Conservation (phyloP, 116 monocot species). For the Thalassia testudinum region DNA sequence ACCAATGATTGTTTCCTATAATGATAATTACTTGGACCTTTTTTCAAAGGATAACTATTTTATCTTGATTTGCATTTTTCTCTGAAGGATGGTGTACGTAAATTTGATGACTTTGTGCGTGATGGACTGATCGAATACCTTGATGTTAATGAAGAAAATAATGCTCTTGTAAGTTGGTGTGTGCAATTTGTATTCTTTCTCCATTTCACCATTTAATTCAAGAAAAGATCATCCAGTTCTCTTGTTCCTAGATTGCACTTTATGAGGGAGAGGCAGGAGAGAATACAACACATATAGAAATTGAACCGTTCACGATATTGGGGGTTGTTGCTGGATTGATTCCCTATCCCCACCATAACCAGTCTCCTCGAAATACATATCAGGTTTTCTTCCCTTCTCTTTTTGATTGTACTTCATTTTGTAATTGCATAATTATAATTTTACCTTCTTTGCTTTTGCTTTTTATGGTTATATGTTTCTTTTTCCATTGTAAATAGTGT, state of each 20-base stretch:
- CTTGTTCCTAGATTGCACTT: conserved; percentile 44
- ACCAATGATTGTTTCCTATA: no score
- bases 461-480: not conserved
- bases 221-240: not conserved
- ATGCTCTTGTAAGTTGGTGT: conserved; percentile 56
- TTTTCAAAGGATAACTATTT: not conserved
- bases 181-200: not conserved
- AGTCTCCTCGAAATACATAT: conserved; percentile 96
- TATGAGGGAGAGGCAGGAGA: conserved; percentile 49
- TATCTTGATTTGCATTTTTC: not conserved
- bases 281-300: conserved; percentile 81
- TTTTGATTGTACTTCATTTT: no score
- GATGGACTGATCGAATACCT: conserved; percentile 93
- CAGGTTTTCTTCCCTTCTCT: conserved; percentile 14
- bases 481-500: conserved; percentile 36
- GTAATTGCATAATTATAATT: no score
- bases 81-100: conserved; percentile 67
- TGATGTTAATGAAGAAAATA: conserved; percentile 99
- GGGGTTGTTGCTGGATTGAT: conserved; percentile 90
- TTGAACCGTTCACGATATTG: conserved; percentile 89
- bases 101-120: conserved; percentile 73
- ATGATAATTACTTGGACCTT: no score
- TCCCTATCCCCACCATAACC: conserved; percentile 97
- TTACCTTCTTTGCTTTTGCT: no score
- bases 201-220: not conserved